A percentile compares a stretch with the other conserved stretches of the same genome.
These are phyloP conservation scores for Chalaropsis thielavioides DNA, from an alignment of 2,329 filamentous ascomycete genomes.

Conservation along the genomic window DNA sequence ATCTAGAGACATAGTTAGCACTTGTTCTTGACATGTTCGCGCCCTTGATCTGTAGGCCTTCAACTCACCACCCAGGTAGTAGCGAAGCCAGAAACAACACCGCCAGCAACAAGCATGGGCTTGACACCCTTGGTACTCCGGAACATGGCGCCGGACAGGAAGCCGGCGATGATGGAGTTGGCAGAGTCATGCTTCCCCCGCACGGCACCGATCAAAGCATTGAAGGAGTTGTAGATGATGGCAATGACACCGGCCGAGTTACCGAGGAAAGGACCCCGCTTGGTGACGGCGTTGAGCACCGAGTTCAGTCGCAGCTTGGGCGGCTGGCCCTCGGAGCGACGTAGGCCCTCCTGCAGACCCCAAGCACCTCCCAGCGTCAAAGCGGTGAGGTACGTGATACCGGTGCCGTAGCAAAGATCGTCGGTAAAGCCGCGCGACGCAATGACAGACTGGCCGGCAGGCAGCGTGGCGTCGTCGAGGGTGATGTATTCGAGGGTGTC, in stretches of 20 bases:
- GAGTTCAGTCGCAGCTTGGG: constrained; percentile 89
- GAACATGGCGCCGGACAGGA: constrained; percentile 82
- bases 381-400: constrained; percentile 82
- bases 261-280: constrained; percentile 84
- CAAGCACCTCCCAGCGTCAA: constrained; percentile 75
- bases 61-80: constrained; percentile 76
- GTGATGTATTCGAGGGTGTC: constrained; percentile 89
- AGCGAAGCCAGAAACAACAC: constrained; percentile 73
- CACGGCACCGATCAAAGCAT: constrained; percentile 64
- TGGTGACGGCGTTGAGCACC: constrained; percentile 84
- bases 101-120: constrained; percentile 89
- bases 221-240: constrained; percentile 89
- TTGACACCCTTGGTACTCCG: constrained; percentile 84
- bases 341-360: constrained; percentile 82
- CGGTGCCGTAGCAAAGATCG: constrained; percentile 94
- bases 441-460: constrained; percentile 72
- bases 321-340: constrained; percentile 58
- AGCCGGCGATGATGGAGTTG: constrained; percentile 78
- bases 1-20: constrained; percentile 17
- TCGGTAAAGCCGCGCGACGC: constrained; percentile 96
- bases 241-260: constrained; percentile 94
- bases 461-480: constrained; percentile 79
- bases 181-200: constrained; percentile 78
- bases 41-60: neutral
- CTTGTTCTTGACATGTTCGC: neutral